phyloP scores from a whole-genome alignment of 176 grass and related monocot genomes.

The Aegilops umbellulata region DNA sequence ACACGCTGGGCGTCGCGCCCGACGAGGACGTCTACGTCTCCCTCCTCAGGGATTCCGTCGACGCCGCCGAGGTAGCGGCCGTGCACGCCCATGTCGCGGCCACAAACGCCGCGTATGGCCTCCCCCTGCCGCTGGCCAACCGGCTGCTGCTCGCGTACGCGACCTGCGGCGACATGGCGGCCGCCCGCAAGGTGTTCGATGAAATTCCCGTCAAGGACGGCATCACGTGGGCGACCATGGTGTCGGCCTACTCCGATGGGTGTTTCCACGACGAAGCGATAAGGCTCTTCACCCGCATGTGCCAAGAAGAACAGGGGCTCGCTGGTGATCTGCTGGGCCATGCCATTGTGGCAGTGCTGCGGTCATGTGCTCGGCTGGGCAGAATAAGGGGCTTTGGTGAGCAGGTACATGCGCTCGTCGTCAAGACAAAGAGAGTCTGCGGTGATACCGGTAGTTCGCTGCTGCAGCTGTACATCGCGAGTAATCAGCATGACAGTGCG shows the following conservation, averaged over 20 bases:
- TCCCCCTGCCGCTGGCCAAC: slow-evolving; percentile 43
- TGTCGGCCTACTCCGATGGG: slow-evolving; percentile 35
- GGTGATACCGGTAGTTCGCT: slow-evolving; percentile 46
- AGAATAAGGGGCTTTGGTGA: slow-evolving; percentile 29
- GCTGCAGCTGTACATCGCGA: slow-evolving; percentile 58
- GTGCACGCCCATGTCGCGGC: slow-evolving; percentile 48
- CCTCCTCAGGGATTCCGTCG: slow-evolving; percentile 64
- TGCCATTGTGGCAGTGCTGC: slow-evolving; percentile 43
- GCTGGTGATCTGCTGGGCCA: slow-evolving; percentile 21
- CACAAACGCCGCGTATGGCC: too few relatives aligned
- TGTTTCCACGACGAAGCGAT: slow-evolving; percentile 32
- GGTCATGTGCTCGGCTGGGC: slow-evolving; percentile 36
- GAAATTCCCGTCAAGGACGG: slow-evolving; percentile 41
- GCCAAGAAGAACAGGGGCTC: neutral
- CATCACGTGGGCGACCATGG: slow-evolving; percentile 59
- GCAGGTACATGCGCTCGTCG: slow-evolving; percentile 54
- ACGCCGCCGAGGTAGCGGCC: slow-evolving; percentile 39
- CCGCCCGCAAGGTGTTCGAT: slow-evolving; percentile 54
- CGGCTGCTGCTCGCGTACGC: slow-evolving; percentile 58
- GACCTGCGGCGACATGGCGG: slow-evolving; percentile 5
- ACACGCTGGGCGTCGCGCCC: slow-evolving; percentile 40
- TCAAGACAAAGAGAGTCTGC: slow-evolving; percentile 32
- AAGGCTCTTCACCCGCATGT: slow-evolving; percentile 56
- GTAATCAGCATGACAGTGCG: slow-evolving; percentile 18
- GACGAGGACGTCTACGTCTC: slow-evolving; percentile 81